Conservation (phyloP, 108 stramenopile genomes). For the Cyclotella sp. region DNA sequence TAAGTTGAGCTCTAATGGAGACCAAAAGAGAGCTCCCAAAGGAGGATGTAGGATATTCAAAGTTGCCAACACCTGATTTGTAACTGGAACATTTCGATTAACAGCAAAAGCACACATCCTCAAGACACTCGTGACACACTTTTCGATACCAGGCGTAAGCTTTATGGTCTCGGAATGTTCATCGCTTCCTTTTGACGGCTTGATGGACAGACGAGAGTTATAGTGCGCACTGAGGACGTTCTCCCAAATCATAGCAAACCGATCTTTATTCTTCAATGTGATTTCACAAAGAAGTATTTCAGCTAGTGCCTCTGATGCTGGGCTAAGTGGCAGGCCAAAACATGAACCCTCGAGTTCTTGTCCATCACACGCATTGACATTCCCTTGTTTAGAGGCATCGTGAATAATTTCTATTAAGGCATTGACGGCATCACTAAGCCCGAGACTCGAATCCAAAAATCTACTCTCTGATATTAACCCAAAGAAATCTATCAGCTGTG, state of each 20-base stretch:
- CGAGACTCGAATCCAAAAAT: constrained; percentile 67
- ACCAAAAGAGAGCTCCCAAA: constrained; percentile 38
- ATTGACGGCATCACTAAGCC: constrained; percentile 57
- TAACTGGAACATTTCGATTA: constrained; percentile 57
- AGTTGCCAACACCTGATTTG: constrained; percentile 70
- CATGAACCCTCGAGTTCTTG: constrained; percentile 18
- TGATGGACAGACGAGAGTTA: constrained; percentile 52
- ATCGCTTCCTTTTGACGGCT: constrained; percentile 15
- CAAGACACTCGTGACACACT: constrained; percentile 78
- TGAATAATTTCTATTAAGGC: constrained; percentile 67
- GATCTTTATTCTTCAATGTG: constrained; percentile 79
- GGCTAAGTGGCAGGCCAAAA: constrained; percentile 60
- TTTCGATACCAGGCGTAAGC: constrained; percentile 77
- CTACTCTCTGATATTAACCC: constrained; percentile 77
- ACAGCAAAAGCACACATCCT: constrained; percentile 64
- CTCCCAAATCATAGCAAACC: constrained; percentile 73
- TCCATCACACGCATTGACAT: constrained; percentile 2
- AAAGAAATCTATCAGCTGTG: constrained; percentile 65
- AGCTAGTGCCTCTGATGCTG: constrained; percentile 86
- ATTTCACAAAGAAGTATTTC: constrained; percentile 88
- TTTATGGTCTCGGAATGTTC: constrained; percentile 39
- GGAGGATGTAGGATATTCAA: constrained; percentile 58
- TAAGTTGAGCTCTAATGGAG: constrained; percentile 54
- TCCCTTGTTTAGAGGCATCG: constrained; percentile 34
- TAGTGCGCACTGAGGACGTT: constrained; percentile 68